Base-by-base conservation (phyloP, 2,329 filamentous ascomycete genomes). In the Xylariomycetidae sp. region DNA sequence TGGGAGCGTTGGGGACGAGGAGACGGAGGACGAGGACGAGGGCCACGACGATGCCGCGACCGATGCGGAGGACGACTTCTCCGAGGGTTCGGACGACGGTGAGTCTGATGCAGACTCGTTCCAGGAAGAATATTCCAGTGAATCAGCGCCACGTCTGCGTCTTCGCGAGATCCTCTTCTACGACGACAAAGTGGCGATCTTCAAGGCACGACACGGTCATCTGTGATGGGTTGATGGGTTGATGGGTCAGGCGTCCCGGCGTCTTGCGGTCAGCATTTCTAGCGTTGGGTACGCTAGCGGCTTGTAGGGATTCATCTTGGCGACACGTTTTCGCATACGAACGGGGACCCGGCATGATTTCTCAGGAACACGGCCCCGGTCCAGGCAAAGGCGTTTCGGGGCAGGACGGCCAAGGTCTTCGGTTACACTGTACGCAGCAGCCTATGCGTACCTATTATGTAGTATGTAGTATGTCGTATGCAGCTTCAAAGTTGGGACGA, bases 121-220 rank as follows among this genome's bases (percentile, higher is more conserved):
- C 29, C 53, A 64, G 43, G 67, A 70, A 22, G 69, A 69, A 14
- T 62, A 64, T 5, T 60, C 66, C 22, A 50, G 46, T 15, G 46
- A 48, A 12, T 57, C 63, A 24, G 60, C 56, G 32, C 52, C 58
- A 19, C 63, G 70, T 47, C 68, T 89, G 39, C 70, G 77, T 34
- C 63, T 90, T 44, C 68, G 83, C 40, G 84, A 90, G 64, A 90
- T 92, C 43, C 59, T 89, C 42, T 90, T 87, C 58, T 89, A 87
- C 50, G 85, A 90, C 54, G 85, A 90, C 54, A 85, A 86, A 58
- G 77, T 87, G 33, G 78, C 82, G 18, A 80, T 90, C 37, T 90
- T 90, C 62, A 84, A 82, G 56, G 82, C 82, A 19, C 72, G 85
- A 39, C 79, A 85, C 58, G 78, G 73, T 13, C 57, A 54, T 48